A percentile compares a stretch with the other conserved stretches of the same genome.
These are phyloP conservation scores for Colletotrichum abscissum DNA, from an alignment of 2,329 filamentous ascomycete genomes.

Conservation along the genomic window DNA sequence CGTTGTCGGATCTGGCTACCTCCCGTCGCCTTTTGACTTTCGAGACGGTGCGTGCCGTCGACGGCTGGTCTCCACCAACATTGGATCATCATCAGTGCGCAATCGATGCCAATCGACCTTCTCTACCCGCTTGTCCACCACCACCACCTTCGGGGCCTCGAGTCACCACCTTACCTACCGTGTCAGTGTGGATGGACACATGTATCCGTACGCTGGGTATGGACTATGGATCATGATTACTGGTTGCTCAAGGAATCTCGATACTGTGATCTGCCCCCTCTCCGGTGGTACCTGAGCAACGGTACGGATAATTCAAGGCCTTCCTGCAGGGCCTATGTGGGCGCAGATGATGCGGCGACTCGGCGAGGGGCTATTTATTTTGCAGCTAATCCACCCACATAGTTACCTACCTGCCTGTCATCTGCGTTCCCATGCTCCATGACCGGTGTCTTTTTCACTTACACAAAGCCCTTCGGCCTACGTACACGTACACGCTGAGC, in stretches of 20 bases:
- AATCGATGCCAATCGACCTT: constrained; percentile 9
- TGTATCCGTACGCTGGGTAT: not conserved
- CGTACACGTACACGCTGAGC: not conserved
- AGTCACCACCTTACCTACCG: not conserved
- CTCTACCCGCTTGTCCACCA: constrained; percentile 4
- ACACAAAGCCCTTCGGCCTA: not conserved
- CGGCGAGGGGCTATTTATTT: constrained; percentile 6
- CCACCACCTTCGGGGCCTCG: not conserved
- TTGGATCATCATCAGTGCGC: constrained; percentile 27
- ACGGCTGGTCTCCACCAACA: constrained; percentile 27
- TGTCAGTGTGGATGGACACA: not conserved
- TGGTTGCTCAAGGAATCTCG: constrained; percentile 11
- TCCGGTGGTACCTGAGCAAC: not conserved
- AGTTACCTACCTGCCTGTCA: not conserved
- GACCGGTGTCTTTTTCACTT: constrained; percentile 4
- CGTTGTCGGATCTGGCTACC: constrained; percentile 25
- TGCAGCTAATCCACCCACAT: not conserved
- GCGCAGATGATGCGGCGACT: constrained; percentile 22
- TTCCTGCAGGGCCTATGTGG: constrained; percentile 17
- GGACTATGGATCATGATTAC: constrained; percentile 14
- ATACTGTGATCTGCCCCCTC: not conserved
- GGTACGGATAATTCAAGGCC: constrained; percentile 1
- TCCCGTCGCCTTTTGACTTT: constrained; percentile 30
- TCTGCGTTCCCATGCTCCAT: constrained; percentile 2
- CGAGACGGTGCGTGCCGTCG: constrained; percentile 35